These are phyloP conservation scores for Halteria grandinella DNA, from an alignment of 73 alveolate species.

Conservation along the genomic window DNA sequence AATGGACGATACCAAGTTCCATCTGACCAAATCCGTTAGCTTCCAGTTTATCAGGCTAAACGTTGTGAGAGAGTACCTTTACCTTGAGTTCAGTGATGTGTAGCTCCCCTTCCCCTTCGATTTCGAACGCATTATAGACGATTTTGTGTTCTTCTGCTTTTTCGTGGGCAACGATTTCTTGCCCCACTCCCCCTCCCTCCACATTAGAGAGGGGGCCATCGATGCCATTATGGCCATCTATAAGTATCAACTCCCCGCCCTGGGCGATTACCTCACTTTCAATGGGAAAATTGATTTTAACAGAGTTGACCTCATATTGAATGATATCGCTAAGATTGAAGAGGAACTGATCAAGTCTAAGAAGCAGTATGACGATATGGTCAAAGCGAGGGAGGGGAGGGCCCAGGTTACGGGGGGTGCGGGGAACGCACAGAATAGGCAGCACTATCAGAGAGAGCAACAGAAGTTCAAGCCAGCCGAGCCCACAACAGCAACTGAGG, in stretches of 20 bases:
- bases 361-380: conserved; percentile 63
- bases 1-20: background rate
- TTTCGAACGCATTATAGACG: conserved; percentile 97
- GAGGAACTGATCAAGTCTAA: conserved; percentile 82
- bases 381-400: background rate
- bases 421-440: background rate
- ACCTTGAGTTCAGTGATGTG: conserved; percentile 75
- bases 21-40: conserved; percentile 23
- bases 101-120: conserved; percentile 66
- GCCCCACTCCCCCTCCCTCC: conserved; percentile 99
- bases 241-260: conserved; percentile 75
- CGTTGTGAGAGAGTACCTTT: conserved; percentile 93
- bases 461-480: no score
- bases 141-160: conserved; percentile 98
- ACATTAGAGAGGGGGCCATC: conserved; percentile 98
- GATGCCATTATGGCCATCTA: conserved; percentile 95
- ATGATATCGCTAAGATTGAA: conserved; percentile 78
- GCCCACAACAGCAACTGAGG: no score
- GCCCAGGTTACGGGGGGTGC: background rate
- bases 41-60: conserved; percentile 83
- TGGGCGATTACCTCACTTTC: conserved; percentile 84
- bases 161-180: conserved; percentile 99
- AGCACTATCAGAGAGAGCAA: no score
- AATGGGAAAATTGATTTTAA: conserved; percentile 74
- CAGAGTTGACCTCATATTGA: conserved; percentile 73